Evolutionary conservation across 2,329 filamentous ascomycete genomes (phyloP).

Genomic region (Cadophora sp.): DNA sequence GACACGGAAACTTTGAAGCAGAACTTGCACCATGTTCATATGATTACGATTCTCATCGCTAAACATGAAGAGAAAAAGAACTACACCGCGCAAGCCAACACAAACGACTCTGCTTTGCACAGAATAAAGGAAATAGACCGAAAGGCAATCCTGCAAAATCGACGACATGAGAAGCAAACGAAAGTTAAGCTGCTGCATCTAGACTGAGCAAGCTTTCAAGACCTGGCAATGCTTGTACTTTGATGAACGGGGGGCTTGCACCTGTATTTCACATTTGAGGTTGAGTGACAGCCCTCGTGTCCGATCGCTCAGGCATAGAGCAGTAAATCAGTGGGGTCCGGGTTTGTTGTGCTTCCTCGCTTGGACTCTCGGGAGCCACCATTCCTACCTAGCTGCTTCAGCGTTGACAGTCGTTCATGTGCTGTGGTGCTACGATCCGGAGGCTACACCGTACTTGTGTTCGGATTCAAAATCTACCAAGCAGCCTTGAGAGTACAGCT

Average conservation of each 20-base stretch:
- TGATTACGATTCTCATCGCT: no score
- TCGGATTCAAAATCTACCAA: neutral
- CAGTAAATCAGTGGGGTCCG: neutral
- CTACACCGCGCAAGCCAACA: neutral
- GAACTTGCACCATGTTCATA: no score
- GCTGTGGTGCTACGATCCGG: neutral
- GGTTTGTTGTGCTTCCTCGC: neutral
- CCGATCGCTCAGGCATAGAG: neutral
- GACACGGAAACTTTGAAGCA: neutral
- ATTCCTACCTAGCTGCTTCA: neutral
- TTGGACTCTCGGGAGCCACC: neutral
- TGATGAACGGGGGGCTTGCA: neutral
- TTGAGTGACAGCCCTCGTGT: neutral
- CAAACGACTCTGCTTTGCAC: neutral
- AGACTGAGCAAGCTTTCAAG: neutral
- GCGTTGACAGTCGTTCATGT: neutral
- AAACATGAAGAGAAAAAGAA: neutral
- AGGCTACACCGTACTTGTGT: neutral
- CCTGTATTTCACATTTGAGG: neutral
- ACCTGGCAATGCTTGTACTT: neutral
- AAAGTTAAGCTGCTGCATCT: neutral
- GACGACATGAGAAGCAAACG: neutral
- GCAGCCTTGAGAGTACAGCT: neutral
- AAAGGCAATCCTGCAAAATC: neutral
- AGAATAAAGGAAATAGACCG: neutral